These are phyloP conservation scores for Septoria petroselini DNA, from an alignment of 2,329 filamentous ascomycete genomes.

Conservation along the genomic window DNA sequence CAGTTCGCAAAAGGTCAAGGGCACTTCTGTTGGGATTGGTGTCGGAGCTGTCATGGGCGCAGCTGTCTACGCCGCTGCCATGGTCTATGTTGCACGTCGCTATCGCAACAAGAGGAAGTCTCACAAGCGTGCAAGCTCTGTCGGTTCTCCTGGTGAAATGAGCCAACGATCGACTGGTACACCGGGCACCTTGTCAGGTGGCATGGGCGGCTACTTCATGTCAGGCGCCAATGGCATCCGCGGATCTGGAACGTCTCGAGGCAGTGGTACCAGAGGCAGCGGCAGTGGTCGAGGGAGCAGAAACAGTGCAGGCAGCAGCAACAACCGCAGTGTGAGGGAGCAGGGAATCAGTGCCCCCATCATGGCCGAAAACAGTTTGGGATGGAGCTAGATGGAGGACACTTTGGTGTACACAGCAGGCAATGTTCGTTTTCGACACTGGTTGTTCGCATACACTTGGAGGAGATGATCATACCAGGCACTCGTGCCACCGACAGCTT, in stretches of 20 bases:
- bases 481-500: background rate
- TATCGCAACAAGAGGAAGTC: slow-evolving; percentile 73
- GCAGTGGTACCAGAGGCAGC: slow-evolving; percentile 28
- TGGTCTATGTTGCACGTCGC: slow-evolving; percentile 87
- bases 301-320: slow-evolving; percentile 62
- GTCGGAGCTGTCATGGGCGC: slow-evolving; percentile 74
- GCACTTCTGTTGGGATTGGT: slow-evolving; percentile 66
- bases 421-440: background rate
- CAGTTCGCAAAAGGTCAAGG: slow-evolving; percentile 57
- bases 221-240: slow-evolving; percentile 57
- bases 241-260: slow-evolving; percentile 24
- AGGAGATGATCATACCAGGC: slow-evolving; percentile 1
- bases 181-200: slow-evolving; percentile 30
- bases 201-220: slow-evolving; percentile 57
- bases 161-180: slow-evolving; percentile 37
- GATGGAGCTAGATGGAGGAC: slow-evolving; percentile 69
- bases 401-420: background rate
- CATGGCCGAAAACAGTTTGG: slow-evolving; percentile 89
- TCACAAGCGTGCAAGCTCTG: slow-evolving; percentile 73
- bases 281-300: slow-evolving; percentile 39
- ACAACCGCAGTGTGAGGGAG: slow-evolving; percentile 61
- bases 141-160: slow-evolving; percentile 60
- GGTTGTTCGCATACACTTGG: background rate
- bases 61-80: slow-evolving; percentile 84
- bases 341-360: slow-evolving; percentile 83